These are phyloP conservation scores for Colletotrichum paranaense DNA, from an alignment of 2,329 filamentous ascomycete genomes.

Conservation along the genomic window DNA sequence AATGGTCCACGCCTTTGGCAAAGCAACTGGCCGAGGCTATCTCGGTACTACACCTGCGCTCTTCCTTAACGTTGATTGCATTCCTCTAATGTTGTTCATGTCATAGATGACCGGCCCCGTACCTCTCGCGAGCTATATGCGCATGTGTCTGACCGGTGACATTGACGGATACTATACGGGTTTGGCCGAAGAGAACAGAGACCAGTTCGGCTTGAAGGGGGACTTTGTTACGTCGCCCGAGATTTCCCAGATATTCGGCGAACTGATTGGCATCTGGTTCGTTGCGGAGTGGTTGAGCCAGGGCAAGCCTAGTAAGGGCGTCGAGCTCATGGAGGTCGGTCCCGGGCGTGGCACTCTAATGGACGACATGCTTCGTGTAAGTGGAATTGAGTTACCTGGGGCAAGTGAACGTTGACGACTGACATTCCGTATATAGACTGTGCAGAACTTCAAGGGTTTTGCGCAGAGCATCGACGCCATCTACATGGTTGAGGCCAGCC, in stretches of 20 bases:
- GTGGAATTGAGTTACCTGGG: constrained; percentile 40
- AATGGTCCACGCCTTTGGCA: constrained; percentile 94
- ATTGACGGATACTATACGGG: constrained; percentile 94
- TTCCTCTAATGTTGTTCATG: background rate
- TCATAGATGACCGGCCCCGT: constrained; percentile 82
- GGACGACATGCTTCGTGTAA: constrained; percentile 92
- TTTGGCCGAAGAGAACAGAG: constrained; percentile 72
- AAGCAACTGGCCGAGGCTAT: constrained; percentile 90
- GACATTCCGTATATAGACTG: constrained; percentile 67
- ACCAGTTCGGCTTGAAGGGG: constrained; percentile 92
- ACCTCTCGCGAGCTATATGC: constrained; percentile 95
- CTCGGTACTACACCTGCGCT: constrained; percentile 64
- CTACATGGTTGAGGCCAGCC: constrained; percentile 95
- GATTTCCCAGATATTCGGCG: constrained; percentile 97
- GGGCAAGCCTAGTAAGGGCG: constrained; percentile 76
- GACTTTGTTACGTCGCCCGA: constrained; percentile 98
- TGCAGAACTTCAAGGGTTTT: constrained; percentile 84
- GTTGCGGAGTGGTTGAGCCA: constrained; percentile 97
- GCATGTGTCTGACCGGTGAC: constrained; percentile 94
- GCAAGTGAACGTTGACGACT: background rate
- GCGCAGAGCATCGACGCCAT: constrained; percentile 83
- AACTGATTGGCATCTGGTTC: constrained; percentile 94
- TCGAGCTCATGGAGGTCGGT: constrained; percentile 93
- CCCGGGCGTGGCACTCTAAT: constrained; percentile 95
- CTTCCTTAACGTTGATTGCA: background rate